phyloP scores from a whole-genome alignment of 257 asterid species.

The Forsythia viridissima region DNA sequence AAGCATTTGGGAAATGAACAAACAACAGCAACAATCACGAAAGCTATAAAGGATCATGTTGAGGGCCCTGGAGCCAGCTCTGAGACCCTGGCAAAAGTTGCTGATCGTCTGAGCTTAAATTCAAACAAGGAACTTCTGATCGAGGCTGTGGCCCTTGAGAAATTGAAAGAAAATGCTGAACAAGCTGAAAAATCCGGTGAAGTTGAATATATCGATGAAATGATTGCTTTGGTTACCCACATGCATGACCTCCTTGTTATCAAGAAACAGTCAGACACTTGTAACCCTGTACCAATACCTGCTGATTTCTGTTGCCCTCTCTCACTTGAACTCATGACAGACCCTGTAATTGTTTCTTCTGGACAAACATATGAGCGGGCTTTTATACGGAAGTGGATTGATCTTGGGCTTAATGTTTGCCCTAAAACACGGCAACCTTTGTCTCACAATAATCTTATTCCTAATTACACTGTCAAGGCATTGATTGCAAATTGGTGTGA shows the following conservation, averaged over 20 bases:
- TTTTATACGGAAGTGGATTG: conserved; percentile 79
- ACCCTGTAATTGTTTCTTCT: conserved; percentile 89
- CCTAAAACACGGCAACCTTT: conserved; percentile 87
- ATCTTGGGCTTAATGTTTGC: conserved; percentile 84
- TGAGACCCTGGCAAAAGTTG: conserved; percentile 59
- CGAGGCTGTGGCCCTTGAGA: conserved; percentile 91
- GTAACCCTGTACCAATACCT: conserved; percentile 71
- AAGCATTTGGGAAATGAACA: conserved; percentile 55
- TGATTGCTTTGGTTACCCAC: conserved; percentile 67
- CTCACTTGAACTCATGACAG: conserved; percentile 89
- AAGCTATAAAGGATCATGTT: conserved; percentile 59
- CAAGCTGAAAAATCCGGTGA: conserved; percentile 67
- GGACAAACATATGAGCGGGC: conserved; percentile 93
- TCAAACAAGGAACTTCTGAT: conserved; percentile 81
- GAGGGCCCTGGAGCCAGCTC: conserved; percentile 73
- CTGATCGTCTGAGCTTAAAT: conserved; percentile 64
- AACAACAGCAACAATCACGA: conserved; percentile 49
- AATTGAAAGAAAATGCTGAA: conserved; percentile 81
- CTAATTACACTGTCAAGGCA: conserved; percentile 90
- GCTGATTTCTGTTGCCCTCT: conserved; percentile 92
- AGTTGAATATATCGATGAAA: conserved; percentile 72
- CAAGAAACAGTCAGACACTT: conserved; percentile 64
- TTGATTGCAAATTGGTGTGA: conserved; percentile 88
- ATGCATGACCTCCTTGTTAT: conserved; percentile 79
- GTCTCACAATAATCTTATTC: conserved; percentile 77